Evolutionary conservation across 2,329 filamentous ascomycete genomes (phyloP).

Genomic region (Fusarium solani-melongenae): DNA sequence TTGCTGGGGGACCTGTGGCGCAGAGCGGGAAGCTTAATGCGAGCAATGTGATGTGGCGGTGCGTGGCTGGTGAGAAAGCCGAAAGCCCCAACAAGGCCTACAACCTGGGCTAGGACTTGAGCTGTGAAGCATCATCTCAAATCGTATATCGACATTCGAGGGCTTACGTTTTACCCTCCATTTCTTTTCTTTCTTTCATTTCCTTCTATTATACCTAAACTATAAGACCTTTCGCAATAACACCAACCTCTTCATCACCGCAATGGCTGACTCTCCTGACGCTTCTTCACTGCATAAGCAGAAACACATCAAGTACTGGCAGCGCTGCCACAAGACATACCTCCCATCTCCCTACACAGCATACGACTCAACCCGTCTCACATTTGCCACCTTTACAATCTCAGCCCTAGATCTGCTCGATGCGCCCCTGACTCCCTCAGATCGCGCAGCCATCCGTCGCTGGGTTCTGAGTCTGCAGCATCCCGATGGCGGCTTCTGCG

Average conservation of each 20-base stretch:
- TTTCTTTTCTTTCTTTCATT: not conserved
- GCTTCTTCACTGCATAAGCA: slow-evolving; percentile 63
- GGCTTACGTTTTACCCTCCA: not conserved
- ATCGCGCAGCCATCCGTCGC: slow-evolving; percentile 61
- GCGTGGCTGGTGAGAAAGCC: not conserved
- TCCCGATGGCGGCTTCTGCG: slow-evolving; percentile 87
- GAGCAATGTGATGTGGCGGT: slow-evolving; percentile 12
- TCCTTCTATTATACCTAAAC: not conserved
- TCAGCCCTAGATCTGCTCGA: slow-evolving; percentile 86
- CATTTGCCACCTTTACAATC: slow-evolving; percentile 88
- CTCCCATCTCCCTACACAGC: slow-evolving; percentile 86
- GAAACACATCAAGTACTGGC: slow-evolving; percentile 90
- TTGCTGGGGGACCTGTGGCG: slow-evolving; percentile 17
- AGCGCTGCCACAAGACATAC: slow-evolving; percentile 83
- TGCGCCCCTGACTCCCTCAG: slow-evolving; percentile 61
- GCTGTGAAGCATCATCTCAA: slow-evolving; percentile 3
- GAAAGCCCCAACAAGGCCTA: not conserved
- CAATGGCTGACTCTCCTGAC: slow-evolving; percentile 32
- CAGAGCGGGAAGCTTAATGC: slow-evolving; percentile 6
- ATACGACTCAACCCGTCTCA: slow-evolving; percentile 91
- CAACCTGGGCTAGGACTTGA: slow-evolving; percentile 4
- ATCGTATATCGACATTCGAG: not conserved
- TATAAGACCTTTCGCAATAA: not conserved
- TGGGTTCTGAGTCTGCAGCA: slow-evolving; percentile 93
- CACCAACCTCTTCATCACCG: not conserved